Evolutionary conservation across 148 eudicot genomes (phyloP).

Genomic region (Hydrangea macrophylla): DNA sequence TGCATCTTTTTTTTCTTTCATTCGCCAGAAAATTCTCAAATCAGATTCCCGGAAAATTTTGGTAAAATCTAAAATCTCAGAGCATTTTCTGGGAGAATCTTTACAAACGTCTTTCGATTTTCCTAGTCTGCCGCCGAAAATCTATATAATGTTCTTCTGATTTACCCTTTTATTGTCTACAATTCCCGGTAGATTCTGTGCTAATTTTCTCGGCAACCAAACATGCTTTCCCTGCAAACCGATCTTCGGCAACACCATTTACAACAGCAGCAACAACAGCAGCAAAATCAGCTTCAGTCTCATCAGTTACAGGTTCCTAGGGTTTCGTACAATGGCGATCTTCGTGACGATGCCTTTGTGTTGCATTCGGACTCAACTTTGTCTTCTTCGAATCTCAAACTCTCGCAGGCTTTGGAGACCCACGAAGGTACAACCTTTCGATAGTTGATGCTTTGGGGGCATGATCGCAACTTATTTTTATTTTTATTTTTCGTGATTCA

Average conservation of each 20-base stretch:
- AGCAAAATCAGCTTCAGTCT: conserved; percentile 20
- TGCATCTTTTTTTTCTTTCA: background rate
- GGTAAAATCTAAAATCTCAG: conserved; percentile 2
- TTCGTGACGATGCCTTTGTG: conserved; percentile 25
- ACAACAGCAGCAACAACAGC: conserved; percentile 30
- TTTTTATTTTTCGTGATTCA: background rate
- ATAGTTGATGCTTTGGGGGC: no score
- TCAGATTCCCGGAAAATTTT: background rate
- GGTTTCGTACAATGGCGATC: conserved; percentile 47
- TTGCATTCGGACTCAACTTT: conserved; percentile 29
- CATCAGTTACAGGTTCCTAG: conserved; percentile 43
- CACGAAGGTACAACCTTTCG: conserved; percentile 45
- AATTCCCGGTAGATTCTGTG: background rate
- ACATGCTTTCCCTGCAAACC: conserved; percentile 66
- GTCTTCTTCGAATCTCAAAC: conserved; percentile 36
- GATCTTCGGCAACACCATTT: conserved; percentile 48
- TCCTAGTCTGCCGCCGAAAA: background rate
- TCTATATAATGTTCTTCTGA: background rate
- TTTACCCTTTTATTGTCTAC: background rate
- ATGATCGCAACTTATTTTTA: no score
- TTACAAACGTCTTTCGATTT: no score
- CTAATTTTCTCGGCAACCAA: background rate
- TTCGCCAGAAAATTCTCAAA: background rate
- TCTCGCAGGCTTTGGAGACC: conserved; percentile 35
- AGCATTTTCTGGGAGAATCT: background rate